Evolutionary conservation across 2,329 filamentous ascomycete species (phyloP), one percentile per base, ranked within the genome.

Genomic region (Coleophoma crateriformis): DNA sequence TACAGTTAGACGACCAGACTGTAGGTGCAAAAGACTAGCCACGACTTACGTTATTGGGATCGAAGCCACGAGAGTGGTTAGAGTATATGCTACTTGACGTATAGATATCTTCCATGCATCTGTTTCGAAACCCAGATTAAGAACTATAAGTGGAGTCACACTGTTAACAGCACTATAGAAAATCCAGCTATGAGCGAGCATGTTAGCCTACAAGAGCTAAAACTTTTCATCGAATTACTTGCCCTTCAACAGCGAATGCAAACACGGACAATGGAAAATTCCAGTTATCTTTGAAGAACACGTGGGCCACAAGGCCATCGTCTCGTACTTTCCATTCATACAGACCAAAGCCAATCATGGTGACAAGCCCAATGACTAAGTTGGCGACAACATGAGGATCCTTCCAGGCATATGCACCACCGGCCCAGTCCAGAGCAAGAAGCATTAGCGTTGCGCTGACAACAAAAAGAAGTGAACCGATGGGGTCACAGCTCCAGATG

Each of bases 221-320:
- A 27, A 7, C 3, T 10, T 10, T 27, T 19, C 19, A 10, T 27
- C 27, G 8, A 27, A 27, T 27, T n/a, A 11, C 42, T 50, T 57
- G 58, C 58, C 77, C 77, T 62, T 81, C 77, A 33, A 80, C 74
- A 3, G 73, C 72, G 52, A 80, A 80, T 4, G 77, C 77, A 58
- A 79, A 78, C 10, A 75, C 71, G 2, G 76, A 72, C 4, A 79
- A 70, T 7, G 68, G 71, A 56, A 81, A 81, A 58, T 81, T 81
- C 12, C 72, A 72, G 12, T 77, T 76, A 1, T 67, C 64, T 32
- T 63, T 66, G 63, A 81, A 81, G 67, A 80, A 79, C 34, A 78
- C 70, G 55, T 81, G 77, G 0, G 77, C 76, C 0, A 80, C 67
- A 8, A 81, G 71, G 4, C 77, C 78, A 53, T 81, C 77, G 7